Evolutionary conservation across 257 asterid genomes (phyloP).

Genomic region (Leptodermis oblonga): DNA sequence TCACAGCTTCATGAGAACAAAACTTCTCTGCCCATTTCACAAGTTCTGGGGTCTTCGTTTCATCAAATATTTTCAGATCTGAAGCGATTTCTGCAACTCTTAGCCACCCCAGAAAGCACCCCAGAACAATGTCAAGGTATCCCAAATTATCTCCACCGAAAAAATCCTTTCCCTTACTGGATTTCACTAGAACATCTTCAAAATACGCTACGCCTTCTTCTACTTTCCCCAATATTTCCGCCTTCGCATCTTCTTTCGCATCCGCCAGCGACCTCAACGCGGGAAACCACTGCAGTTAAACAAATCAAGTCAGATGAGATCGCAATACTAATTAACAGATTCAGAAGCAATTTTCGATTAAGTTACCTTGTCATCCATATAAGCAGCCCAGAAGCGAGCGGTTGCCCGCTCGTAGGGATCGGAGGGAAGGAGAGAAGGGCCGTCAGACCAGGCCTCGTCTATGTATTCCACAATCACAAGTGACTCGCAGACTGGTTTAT

Average conservation of each 20-base stretch:
- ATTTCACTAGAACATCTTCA: slow-evolving; percentile 33
- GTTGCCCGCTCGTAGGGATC: neutral
- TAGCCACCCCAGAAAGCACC: slow-evolving; percentile 36
- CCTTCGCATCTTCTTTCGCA: slow-evolving; percentile 17
- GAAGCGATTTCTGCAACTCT: slow-evolving; percentile 24
- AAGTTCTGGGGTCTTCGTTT: slow-evolving; percentile 31
- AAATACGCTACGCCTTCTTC: slow-evolving; percentile 25
- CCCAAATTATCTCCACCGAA: slow-evolving; percentile 52
- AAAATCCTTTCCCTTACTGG: slow-evolving; percentile 32
- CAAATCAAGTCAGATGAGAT: too few species aligned
- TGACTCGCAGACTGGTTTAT: slow-evolving; percentile 39
- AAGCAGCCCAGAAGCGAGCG: slow-evolving; percentile 1
- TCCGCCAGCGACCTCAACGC: slow-evolving; percentile 16
- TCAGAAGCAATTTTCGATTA: too few species aligned
- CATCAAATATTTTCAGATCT: slow-evolving; percentile 25
- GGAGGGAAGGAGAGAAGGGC: neutral
- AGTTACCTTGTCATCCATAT: slow-evolving; percentile 44
- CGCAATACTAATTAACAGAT: too few species aligned
- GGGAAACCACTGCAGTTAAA: slow-evolving; percentile 39
- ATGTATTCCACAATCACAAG: slow-evolving; percentile 41
- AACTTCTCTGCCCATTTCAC: slow-evolving; percentile 31
- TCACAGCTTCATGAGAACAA: slow-evolving; percentile 18
- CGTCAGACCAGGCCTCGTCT: slow-evolving; percentile 32
- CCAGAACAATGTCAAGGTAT: slow-evolving; percentile 41
- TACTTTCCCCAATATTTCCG: slow-evolving; percentile 8